phyloP scores from a whole-genome alignment of 768 basidiomycete species.

The Coprinellus micaceus region DNA sequence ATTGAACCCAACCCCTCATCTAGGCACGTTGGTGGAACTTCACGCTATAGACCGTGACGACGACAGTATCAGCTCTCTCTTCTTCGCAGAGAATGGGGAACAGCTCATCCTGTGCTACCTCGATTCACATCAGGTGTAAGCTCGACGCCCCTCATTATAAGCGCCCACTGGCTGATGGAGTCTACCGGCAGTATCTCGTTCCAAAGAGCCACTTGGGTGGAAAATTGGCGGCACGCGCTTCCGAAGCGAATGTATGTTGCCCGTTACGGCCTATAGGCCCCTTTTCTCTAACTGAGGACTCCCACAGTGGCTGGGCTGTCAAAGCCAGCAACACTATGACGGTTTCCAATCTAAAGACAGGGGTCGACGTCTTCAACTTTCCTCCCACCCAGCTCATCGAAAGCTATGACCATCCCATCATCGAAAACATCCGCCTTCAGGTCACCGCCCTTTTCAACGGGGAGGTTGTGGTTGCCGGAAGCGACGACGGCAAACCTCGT shows the following conservation, averaged over 20 bases:
- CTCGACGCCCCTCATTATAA: not conserved
- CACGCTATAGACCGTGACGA: not conserved
- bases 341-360: not conserved
- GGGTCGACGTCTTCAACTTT: not conserved
- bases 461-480: not conserved
- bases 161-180: too few species aligned
- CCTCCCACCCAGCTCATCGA: not conserved
- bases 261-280: too few species aligned
- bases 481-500: not conserved
- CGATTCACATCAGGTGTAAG: not conserved
- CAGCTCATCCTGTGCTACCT: not conserved
- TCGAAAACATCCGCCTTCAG: not conserved
- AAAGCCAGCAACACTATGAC: not conserved
- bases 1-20: not conserved
- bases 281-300: not conserved
- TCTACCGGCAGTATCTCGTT: too few species aligned
- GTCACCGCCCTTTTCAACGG: not conserved
- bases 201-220: too few species aligned
- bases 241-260: too few species aligned
- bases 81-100: not conserved
- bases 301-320: not conserved
- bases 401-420: not conserved
- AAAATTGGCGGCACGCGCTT: too few species aligned
- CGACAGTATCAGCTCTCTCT: not conserved
- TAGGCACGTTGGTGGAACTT: not conserved